A percentile compares a stretch with the other conserved stretches of the same genome.
phyloP scores from a whole-genome alignment of 805 yeast genomes.

The Yarrowia sp. region DNA sequence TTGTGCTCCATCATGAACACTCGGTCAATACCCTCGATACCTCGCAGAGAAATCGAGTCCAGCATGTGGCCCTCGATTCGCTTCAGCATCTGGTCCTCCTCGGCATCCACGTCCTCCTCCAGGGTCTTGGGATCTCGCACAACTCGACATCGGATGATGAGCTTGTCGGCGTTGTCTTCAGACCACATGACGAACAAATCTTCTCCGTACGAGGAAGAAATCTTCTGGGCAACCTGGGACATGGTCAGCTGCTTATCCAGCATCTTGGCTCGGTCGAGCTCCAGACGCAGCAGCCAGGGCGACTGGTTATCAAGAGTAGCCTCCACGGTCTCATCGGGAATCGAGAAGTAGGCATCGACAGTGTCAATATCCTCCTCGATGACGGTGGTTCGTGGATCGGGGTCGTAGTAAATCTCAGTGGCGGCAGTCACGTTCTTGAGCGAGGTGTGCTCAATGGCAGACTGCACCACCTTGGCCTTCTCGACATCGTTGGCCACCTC shows the following conservation, averaged over 20 bases:
- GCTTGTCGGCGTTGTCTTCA: constrained; percentile 97
- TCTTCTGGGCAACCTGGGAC: constrained; percentile 97
- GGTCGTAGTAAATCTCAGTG: constrained; percentile 96
- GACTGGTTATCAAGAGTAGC: constrained; percentile 92
- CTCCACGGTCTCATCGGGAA: constrained; percentile 97
- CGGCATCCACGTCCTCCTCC: constrained; percentile 93
- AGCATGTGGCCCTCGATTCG: constrained; percentile 96
- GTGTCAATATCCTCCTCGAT: constrained; percentile 97
- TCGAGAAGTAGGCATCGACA: constrained; percentile 94
- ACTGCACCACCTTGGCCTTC: constrained; percentile 91
- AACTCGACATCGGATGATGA: constrained; percentile 97
- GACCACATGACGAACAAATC: constrained; percentile 98
- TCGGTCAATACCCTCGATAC: constrained; percentile 91
- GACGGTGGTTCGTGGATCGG: constrained; percentile 96
- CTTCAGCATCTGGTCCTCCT: constrained; percentile 95
- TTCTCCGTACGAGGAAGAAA: constrained; percentile 89
- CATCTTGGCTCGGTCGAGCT: constrained; percentile 98
- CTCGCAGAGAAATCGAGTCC: constrained; percentile 92
- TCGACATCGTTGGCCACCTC: constrained; percentile 88
- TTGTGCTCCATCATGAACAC: constrained; percentile 66
- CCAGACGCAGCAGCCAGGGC: constrained; percentile 97
- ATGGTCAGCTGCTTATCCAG: constrained; percentile 96
- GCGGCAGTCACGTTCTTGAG: constrained; percentile 95
- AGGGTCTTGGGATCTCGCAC: constrained; percentile 93
- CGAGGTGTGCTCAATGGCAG: constrained; percentile 96